Percentiles rank a stretch among this genome's conserved stretches.
These are phyloP conservation scores for Ceriops tagal DNA, from an alignment of 345 rosid genomes.

Conservation along the genomic window DNA sequence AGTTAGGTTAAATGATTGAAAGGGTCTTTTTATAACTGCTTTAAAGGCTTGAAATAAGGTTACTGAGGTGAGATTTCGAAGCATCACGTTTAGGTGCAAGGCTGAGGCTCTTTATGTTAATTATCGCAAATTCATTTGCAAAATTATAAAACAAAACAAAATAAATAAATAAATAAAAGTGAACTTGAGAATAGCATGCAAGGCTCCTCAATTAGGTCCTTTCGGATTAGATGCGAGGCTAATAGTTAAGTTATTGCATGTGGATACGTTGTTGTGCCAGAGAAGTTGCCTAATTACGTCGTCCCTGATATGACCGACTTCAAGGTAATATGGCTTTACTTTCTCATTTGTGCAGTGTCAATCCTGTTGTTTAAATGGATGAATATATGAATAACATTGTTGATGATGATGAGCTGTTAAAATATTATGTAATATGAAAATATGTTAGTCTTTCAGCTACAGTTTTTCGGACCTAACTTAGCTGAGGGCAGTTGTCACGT, in stretches of 20 bases:
- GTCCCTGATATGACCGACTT: conserved; percentile 80
- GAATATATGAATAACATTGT: neutral
- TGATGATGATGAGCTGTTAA: neutral
- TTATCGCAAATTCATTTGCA: too few relatives aligned
- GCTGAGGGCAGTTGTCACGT: neutral
- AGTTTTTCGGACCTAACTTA: neutral
- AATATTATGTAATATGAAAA: neutral
- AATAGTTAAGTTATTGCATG: conserved; percentile 36
- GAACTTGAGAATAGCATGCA: neutral
- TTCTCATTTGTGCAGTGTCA: neutral
- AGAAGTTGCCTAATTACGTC: conserved; percentile 73
- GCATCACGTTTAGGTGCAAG: too few relatives aligned
- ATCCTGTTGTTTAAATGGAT: neutral
- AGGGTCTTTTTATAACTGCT: too few relatives aligned
- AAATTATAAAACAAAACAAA: neutral
- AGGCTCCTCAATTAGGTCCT: neutral
- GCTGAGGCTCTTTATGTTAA: too few relatives aligned
- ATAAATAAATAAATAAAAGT: too few relatives aligned
- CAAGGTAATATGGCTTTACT: conserved; percentile 42
- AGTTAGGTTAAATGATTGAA: too few relatives aligned
- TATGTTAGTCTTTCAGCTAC: neutral
- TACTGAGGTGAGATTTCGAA: too few relatives aligned
- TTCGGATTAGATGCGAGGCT: neutral
- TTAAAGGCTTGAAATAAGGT: too few relatives aligned
- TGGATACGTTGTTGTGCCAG: conserved; percentile 69